Base-by-base conservation (phyloP, 176 grass and related monocot species). In the Zea mays region DNA sequence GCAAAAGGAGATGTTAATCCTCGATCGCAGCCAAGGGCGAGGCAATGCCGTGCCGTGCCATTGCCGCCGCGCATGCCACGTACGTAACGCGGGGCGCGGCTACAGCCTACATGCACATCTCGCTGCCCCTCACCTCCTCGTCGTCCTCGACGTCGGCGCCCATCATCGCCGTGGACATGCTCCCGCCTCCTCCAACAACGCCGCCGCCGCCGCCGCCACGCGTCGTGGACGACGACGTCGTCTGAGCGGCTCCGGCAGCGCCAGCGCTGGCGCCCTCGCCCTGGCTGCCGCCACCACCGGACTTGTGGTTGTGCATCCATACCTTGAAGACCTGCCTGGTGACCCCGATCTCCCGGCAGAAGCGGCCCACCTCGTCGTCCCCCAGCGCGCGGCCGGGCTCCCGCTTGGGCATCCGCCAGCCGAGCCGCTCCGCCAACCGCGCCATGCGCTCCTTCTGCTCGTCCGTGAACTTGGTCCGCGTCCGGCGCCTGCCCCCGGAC, bases 241-340 rank as follows among this genome's bases (percentile, higher is more conserved):
- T 86, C 76, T 86, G 82, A 0, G 85, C 77, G 2, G 40, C 77
- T 2, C 51, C 67, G 0, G 72, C 40, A 0, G 7, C 33, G 57
- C 62, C 90, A 6, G 14, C 5, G 47, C 59, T 57, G 1, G 7
- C 33, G 57, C 62, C 90, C 8, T 10, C 5, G 47, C 59, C 66
- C 10, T 41, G 87, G 2, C 63, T 21, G 79, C 78, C 39, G 57
- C 86, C 73, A 17, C 40, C 80, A 0, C 74, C 82, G 19, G 43
- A 65, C 88, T 97, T 97, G 84, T 97, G 94, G 75, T 97, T 97
- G 87, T 97, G 94, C 88, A 97, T 93, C 94, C 94, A 97, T 14
- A 93, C 88, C 90, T 97, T 97, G 82, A 97, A 97, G 2, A 91
- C 90, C 81, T 93, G 90, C 67, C 94, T 84, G 36, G 62, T 64